phyloP scores from a whole-genome alignment of 805 yeast species.

The Metahyphopichia silvanorum region DNA sequence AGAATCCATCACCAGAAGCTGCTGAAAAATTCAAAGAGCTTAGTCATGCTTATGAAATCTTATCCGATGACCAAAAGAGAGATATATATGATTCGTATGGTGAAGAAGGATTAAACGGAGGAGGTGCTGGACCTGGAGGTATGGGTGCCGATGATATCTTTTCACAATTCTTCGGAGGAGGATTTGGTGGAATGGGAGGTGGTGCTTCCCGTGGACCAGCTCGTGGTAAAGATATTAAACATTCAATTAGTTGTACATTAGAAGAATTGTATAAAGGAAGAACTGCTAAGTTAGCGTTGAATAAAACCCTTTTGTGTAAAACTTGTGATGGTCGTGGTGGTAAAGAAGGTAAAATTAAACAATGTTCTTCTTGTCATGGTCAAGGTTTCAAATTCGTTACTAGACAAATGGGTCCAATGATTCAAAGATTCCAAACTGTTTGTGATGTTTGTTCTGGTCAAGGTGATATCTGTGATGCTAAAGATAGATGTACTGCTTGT shows the following conservation, averaged over 20 bases:
- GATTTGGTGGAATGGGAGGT: constrained; percentile 53
- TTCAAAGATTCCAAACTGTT: constrained; percentile 93
- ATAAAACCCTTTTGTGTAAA: constrained; percentile 86
- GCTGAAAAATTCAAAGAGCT: constrained; percentile 94
- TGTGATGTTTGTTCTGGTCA: constrained; percentile 92
- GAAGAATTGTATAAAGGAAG: constrained; percentile 95
- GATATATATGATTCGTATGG: constrained; percentile 87
- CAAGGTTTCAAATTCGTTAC: constrained; percentile 87
- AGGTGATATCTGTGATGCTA: constrained; percentile 83
- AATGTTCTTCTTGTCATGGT: constrained; percentile 87
- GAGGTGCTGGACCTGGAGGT: constrained; percentile 57
- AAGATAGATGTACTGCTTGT: constrained; percentile 86
- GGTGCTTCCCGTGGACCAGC: constrained; percentile 79
- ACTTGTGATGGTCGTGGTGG: constrained; percentile 96
- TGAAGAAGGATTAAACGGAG: constrained; percentile 82
- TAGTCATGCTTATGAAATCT: constrained; percentile 83
- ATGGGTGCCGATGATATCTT: constrained; percentile 69
- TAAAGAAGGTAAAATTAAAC: constrained; percentile 82
- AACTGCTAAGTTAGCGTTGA: constrained; percentile 88
- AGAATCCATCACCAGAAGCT: constrained; percentile 82
- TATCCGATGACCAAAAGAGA: constrained; percentile 86
- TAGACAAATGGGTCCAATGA: constrained; percentile 99
- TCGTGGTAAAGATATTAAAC: constrained; percentile 88
- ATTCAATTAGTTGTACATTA: constrained; percentile 76
- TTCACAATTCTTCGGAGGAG: constrained; percentile 78